A percentile compares a stretch with the other conserved stretches of the same genome.
phyloP scores from a whole-genome alignment of 2,329 filamentous ascomycete species.

The Endothia cerciana region DNA sequence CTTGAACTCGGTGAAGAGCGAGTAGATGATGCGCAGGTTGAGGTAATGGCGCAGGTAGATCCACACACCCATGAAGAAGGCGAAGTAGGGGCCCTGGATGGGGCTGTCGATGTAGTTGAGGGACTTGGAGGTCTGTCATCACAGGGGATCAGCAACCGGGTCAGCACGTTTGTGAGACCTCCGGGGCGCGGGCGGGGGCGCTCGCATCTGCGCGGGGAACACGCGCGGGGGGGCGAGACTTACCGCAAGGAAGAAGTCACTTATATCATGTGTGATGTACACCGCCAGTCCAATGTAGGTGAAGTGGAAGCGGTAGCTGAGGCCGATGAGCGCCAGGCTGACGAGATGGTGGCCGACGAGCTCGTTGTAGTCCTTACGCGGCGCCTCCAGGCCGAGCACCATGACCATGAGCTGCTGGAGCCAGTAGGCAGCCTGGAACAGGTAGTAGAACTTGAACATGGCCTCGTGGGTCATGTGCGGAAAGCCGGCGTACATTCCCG shows the following conservation, averaged over 20 bases:
- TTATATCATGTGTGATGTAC: constrained; percentile 93
- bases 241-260: constrained; percentile 93
- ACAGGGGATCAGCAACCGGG: not conserved
- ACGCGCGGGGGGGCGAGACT: constrained; percentile 41
- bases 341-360: constrained; percentile 91
- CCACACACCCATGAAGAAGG: constrained; percentile 80
- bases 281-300: constrained; percentile 93
- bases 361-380: constrained; percentile 92
- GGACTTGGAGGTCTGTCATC: constrained; percentile 76
- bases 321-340: constrained; percentile 78
- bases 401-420: constrained; percentile 90
- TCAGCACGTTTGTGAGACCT: constrained; percentile 20
- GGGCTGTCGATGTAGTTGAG: constrained; percentile 86
- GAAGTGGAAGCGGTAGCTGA: constrained; percentile 96
- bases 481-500: constrained; percentile 86
- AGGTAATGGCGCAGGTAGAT: constrained; percentile 87
- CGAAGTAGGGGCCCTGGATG: constrained; percentile 83
- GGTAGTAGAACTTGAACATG: constrained; percentile 91
- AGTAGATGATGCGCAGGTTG: constrained; percentile 77
- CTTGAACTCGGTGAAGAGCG: constrained; percentile 74
- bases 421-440: constrained; percentile 95
- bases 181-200: not conserved
- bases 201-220: not conserved
- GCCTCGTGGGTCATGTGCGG: constrained; percentile 82
- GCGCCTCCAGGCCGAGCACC: constrained; percentile 86